A percentile compares a stretch with the other conserved stretches of the same genome.
These are phyloP conservation scores for Helminthosporium solani DNA, from an alignment of 2,329 filamentous ascomycete species.

Conservation along the genomic window DNA sequence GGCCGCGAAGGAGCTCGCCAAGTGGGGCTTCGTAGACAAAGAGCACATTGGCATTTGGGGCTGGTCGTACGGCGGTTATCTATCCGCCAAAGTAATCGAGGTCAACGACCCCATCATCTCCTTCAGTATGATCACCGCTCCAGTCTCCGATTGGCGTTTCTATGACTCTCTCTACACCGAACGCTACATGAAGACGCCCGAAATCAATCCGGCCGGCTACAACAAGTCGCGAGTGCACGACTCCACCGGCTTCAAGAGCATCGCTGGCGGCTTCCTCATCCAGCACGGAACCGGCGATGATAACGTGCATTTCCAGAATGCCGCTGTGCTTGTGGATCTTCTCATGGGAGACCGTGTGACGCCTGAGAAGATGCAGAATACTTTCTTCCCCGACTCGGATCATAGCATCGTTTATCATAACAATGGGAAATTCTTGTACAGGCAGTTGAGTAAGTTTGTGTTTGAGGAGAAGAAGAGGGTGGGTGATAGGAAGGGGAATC, in stretches of 20 bases:
- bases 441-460: conserved; percentile 61
- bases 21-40: conserved; percentile 57
- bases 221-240: conserved; percentile 60
- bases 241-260: conserved; percentile 61
- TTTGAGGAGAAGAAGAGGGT: conserved; percentile 61
- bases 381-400: conserved; percentile 66
- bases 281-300: conserved; percentile 69
- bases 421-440: conserved; percentile 59
- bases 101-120: conserved; percentile 61
- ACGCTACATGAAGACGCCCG: conserved; percentile 67
- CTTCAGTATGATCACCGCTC: conserved; percentile 64
- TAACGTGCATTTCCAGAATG: conserved; percentile 71
- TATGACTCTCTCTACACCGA: conserved; percentile 73
- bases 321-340: conserved; percentile 62
- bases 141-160: conserved; percentile 68
- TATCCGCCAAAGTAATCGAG: conserved; percentile 67
- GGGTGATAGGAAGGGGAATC: conserved; percentile 37
- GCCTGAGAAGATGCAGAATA: conserved; percentile 62
- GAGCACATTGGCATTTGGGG: conserved; percentile 66
- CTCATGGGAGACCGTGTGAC: conserved; percentile 61
- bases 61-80: conserved; percentile 68
- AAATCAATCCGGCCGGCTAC: conserved; percentile 61
- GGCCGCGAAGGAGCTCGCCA: conserved; percentile 60
- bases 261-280: conserved; percentile 61
- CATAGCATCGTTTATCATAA: conserved; percentile 63